Evolutionary conservation across 2,329 filamentous ascomycete genomes (phyloP), one percentile per base, ranked within the genome.

Genomic region (Fusarium begoniae): DNA sequence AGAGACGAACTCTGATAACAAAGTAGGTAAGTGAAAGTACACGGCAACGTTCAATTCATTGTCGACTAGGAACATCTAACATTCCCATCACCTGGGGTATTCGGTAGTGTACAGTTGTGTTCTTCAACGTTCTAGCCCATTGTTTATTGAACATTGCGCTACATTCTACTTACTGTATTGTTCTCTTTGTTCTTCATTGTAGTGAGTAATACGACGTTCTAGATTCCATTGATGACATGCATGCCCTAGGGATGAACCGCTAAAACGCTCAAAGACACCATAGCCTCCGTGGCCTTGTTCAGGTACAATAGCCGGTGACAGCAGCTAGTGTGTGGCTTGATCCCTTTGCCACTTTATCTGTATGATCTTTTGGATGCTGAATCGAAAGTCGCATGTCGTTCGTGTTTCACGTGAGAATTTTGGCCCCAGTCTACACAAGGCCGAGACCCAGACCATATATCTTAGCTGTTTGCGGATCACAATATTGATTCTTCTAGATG

Each of bases 401-500:
- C 17, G 13, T 15, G 14, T 43, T 38, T 51, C 56, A 51, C 45
- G 38, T 37, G 47, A 44, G 37, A 43, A 28, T n/a, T 24, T 41
- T 47, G 22, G 28, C 41, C 51, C 41, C 32, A n/a, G 48, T 47
- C 43, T n/a, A 30, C 12, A 28, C 18, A 26, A 13, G 51, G 26
- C 37, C 59, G 30, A 58, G 37, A 18, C 47, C 28, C 45, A 26
- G 22, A 14, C 35, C 32, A 53, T 28, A 55, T n/a, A 35, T 43
- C 43, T 30, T 50, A n/a, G 37, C 32, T 51, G 24, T 60, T 26
- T 28, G 66, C 61, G 17, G 44, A 62, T 66, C 68, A 40, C 45
- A 62, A 70, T 70, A 62, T 70, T 37, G 26, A 53, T 41, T 30
- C 26, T 43, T 44, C 41, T 48, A 38, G 35, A 66, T 41, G 40